Percentiles rank a stretch among this genome's conserved stretches.
Conservation (phyloP, 495 filamentous ascomycete genomes). For the Aspergillus ellipticus region DNA sequence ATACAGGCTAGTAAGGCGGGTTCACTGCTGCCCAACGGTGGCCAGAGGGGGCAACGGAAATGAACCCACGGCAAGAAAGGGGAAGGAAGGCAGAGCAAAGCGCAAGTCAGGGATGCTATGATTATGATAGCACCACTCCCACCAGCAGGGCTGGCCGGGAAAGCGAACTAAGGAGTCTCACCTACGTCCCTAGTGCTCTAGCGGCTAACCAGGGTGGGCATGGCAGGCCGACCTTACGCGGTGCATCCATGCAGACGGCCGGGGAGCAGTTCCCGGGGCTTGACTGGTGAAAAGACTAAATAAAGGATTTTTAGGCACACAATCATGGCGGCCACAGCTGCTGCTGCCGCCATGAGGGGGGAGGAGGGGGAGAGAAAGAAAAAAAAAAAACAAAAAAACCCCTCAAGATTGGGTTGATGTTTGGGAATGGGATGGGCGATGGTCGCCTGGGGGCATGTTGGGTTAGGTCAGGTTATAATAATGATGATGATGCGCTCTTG, state of each 20-base stretch:
- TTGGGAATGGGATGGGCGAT: neutral
- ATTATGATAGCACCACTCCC: too few species aligned
- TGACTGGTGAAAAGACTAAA: neutral
- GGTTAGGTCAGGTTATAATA: too few species aligned
- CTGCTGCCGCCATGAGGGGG: too few species aligned
- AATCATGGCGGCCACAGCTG: neutral
- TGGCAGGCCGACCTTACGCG: neutral
- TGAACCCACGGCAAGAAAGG: neutral
- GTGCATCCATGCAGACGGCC: neutral
- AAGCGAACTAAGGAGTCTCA: slow-evolving; percentile 5
- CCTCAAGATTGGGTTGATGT: neutral
- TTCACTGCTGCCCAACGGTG: slow-evolving; percentile 1
- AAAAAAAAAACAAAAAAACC: neutral
- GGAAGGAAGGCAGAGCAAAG: neutral
- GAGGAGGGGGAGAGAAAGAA: neutral
- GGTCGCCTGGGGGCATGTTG: too few species aligned
- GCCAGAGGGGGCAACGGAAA: neutral
- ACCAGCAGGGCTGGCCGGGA: neutral
- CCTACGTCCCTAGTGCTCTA: neutral
- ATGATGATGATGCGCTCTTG: too few species aligned
- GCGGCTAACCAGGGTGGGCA: neutral
- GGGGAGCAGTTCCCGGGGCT: neutral
- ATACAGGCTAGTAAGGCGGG: neutral
- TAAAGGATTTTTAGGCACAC: slow-evolving; percentile 4
- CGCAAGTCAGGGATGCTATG: neutral